Evolutionary conservation across 495 filamentous ascomycete species (phyloP), one percentile per base, ranked within the genome.

Genomic region (Halenospora varia): DNA sequence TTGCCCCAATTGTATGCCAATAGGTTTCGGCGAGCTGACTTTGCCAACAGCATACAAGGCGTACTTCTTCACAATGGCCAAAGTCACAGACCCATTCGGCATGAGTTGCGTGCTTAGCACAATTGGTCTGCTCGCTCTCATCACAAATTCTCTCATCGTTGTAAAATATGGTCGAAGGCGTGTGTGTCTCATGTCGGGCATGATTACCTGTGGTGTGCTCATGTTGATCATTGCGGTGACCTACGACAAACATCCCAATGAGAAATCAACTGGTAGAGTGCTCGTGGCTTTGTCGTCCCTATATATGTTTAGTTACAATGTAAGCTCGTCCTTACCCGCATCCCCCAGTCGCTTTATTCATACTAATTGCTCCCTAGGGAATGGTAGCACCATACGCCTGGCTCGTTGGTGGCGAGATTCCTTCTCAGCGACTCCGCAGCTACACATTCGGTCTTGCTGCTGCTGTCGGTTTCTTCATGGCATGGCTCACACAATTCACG

Each of bases 41-140:
- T 35, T 4, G 13, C 29, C 13, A 13, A 35, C 13, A 74, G 78
- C 80, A 0, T 85, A 83, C 63, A 79, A 79, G 50, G 82, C 82
- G 1, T 85, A 84, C 65, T 85, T 84, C 71, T 82, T 85, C 66
- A 73, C 76, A 59, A 85, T 85, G 77, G 78, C 81, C 23, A 73
- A 79, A 39, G 77, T 84, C 3, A 73, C 75, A 18, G 74, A 82
- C 56, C 76, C 82, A 9, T 86, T 86, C 67, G 75, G 70, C 50
- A 74, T 75, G 13, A 72, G 81, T 39, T 80, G 82, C 3, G 78
- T 82, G 17, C 67, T 79, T 13, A 80, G 78, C 52, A 77, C 84
- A 60, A 59, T 83, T 39, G 68, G 81, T 59, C 82, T 82, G 61
- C 72, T 49, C 10, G 47, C 47, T 24, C 47, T 49, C 8, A 20